Base-by-base conservation (phyloP, 2,329 filamentous ascomycete species). In the Arachnopeziza araneosa region DNA sequence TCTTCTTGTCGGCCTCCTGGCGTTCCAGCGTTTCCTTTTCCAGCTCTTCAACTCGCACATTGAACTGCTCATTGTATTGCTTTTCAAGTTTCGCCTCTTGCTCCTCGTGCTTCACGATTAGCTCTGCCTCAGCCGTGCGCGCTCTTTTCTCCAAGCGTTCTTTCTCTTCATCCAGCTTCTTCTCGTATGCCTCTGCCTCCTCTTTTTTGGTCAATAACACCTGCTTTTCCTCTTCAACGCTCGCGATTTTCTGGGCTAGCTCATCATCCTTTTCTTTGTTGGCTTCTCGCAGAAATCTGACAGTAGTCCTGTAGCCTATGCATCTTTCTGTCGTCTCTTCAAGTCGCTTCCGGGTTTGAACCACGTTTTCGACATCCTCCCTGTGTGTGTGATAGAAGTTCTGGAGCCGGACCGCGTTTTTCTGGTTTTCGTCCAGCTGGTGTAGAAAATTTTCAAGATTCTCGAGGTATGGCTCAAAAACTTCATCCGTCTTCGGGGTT, bases 1-100 rank as follows among this genome's bases (percentile, higher is more conserved):
- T 58, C 59, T 55, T 61, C 21, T 44, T 55, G 52, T 58, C 55
- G 52, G 51, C 51, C 55, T 61, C 59, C 52, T 57, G 55, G 32
- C 51, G 24, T 50, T 61, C 36, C 59, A 58, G 57, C 21, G 26
- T 58, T 58, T 24, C 52, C 51, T 52, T 44, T 12, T 44, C 36
- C 12, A 44, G 17, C n/a, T 55, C 52, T 58, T 55, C 56, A 19
- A 55, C 55, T 21, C 55, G 32, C 59, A 52, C 52, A 6, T 21
- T 23, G 52, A 58, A 58, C 26, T 50, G 24, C 48, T 58, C 26
- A 30, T 55, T 52, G 8, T 44, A 24, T 23, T 55, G 44, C 26
- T 9, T 55, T 22, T 55, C 59, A 32, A 58, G 48, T 21, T 55
- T 49, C 55, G 8, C 49, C 51, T 55, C 51, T 23, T 61, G 2